Base-by-base conservation (phyloP, 768 basidiomycete species). In the Pulveroboletus frians region DNA sequence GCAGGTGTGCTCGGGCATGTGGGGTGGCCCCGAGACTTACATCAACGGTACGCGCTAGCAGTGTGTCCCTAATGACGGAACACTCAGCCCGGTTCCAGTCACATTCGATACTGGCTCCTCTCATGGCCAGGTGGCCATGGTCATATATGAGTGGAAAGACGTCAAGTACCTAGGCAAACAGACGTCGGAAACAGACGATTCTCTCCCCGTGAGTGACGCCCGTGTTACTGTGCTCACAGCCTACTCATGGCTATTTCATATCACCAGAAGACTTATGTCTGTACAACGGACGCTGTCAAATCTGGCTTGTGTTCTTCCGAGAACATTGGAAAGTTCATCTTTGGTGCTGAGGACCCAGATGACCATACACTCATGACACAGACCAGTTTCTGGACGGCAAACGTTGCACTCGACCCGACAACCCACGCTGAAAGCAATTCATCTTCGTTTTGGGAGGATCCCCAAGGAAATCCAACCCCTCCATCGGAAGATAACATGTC, bases 1-100 rank as follows among this genome's bases (percentile, higher is more conserved):
- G 41, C 92, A 98, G 74, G 84, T 86, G 66, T 98, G 94, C 70
- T 91, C 88, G 52, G 94, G 94, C 46, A 95, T 98, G 91, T 98
- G 89, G 83, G 88, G 80, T 23, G 81, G 82, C 34, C 63, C 75
- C 42, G 75, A 80, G 36, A 86, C 93, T 27, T 85, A 81, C 69
- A 92, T 96, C 59, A 90, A 91, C 66, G 85, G 88, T 90, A 72
- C 49, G 68, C 47, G 49, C n/a, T 29, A 43, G 39, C 37, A 39
- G 13, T 55, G 36, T 51, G 29, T 45, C 35, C 50, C 20, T 40
- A 23, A 43, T 38, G 20, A 43, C 23, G 39, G 48, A 56, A 66
- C 50, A 41, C 39, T 40, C 20, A 49, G 27, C 34, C 26, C 15
- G 1, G 29, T 38, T 46, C 47, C 71, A 87, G 84, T 95, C 51